Evolutionary conservation across 2,329 filamentous ascomycete species (phyloP).

Genomic region (Aulographum hederae): DNA sequence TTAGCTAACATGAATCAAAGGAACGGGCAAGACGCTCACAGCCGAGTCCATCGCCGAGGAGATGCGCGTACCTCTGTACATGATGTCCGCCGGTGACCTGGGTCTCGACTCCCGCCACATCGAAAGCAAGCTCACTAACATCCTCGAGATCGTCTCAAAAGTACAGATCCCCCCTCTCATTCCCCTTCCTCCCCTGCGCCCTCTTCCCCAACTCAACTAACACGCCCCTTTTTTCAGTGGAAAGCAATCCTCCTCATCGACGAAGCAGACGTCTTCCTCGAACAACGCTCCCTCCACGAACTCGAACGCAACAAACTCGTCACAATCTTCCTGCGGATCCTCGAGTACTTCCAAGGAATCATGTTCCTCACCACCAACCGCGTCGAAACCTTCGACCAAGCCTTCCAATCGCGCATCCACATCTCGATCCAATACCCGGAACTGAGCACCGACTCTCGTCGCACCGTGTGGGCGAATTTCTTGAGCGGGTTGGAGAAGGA

Average conservation of each 20-base stretch:
- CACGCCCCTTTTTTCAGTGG: slow-evolving; percentile 16
- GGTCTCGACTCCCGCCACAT: slow-evolving; percentile 23
- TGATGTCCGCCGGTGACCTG: slow-evolving; percentile 30
- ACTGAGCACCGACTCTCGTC: slow-evolving; percentile 16
- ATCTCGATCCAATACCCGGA: slow-evolving; percentile 23
- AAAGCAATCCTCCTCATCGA: slow-evolving; percentile 33
- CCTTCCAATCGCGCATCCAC: slow-evolving; percentile 28
- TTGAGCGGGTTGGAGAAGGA: slow-evolving; percentile 10
- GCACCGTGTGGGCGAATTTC: slow-evolving; percentile 27
- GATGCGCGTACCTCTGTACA: slow-evolving; percentile 30
- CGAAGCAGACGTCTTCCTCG: slow-evolving; percentile 25
- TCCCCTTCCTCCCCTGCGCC: background rate
- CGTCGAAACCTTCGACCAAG: slow-evolving; percentile 23
- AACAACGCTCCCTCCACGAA: slow-evolving; percentile 4
- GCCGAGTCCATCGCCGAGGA: slow-evolving; percentile 31
- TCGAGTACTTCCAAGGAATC: slow-evolving; percentile 17
- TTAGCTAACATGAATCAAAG: slow-evolving; percentile 1
- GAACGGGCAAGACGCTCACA: slow-evolving; percentile 32
- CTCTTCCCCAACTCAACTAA: background rate
- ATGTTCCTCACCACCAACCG: slow-evolving; percentile 28
- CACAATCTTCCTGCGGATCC: slow-evolving; percentile 6
- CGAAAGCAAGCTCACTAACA: slow-evolving; percentile 24
- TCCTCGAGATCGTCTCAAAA: slow-evolving; percentile 26
- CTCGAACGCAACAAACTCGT: slow-evolving; percentile 10
- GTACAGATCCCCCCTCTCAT: background rate